phyloP scores from a whole-genome alignment of 495 filamentous ascomycete species.

The Aspergillus hancockii region DNA sequence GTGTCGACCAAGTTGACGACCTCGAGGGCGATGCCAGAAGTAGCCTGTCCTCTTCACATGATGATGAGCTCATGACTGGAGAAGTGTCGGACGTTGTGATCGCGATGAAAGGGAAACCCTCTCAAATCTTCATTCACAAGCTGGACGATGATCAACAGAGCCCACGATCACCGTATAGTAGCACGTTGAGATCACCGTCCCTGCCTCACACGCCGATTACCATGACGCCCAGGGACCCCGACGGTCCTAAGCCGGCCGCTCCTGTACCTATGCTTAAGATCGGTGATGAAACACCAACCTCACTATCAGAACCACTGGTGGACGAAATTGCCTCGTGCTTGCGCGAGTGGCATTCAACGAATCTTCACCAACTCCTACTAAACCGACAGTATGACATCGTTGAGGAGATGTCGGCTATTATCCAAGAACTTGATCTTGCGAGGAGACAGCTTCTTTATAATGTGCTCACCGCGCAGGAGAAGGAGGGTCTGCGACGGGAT shows the following conservation, averaged over 20 bases:
- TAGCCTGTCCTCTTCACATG: conserved; percentile 33
- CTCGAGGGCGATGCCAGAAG: conserved; percentile 23
- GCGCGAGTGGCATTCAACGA: conserved; percentile 96
- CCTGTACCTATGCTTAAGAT: conserved; percentile 97
- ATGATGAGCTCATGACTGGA: conserved; percentile 26
- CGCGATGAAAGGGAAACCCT: conserved; percentile 44
- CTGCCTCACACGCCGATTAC: conserved; percentile 40
- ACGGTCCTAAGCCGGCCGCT: conserved; percentile 76
- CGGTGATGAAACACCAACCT: conserved; percentile 92
- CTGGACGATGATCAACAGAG: conserved; percentile 35
- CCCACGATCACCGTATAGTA: conserved; percentile 29
- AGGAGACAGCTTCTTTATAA: conserved; percentile 89
- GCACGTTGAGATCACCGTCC: conserved; percentile 29
- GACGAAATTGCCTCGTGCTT: conserved; percentile 97
- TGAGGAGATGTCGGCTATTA: conserved; percentile 76
- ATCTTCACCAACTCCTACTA: conserved; percentile 90
- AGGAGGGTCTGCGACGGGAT: conserved; percentile 70
- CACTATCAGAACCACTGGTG: conserved; percentile 83
- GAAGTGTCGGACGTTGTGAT: conserved; percentile 43
- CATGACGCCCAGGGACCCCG: conserved; percentile 44
- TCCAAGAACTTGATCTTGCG: conserved; percentile 77
- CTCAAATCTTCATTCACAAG: conserved; percentile 44
- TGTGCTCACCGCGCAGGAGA: conserved; percentile 84
- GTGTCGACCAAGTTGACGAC: conserved; percentile 22
- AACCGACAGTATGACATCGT: conserved; percentile 75